Conservation (phyloP, 2,329 filamentous ascomycete species). For the Endothia cerciana region DNA sequence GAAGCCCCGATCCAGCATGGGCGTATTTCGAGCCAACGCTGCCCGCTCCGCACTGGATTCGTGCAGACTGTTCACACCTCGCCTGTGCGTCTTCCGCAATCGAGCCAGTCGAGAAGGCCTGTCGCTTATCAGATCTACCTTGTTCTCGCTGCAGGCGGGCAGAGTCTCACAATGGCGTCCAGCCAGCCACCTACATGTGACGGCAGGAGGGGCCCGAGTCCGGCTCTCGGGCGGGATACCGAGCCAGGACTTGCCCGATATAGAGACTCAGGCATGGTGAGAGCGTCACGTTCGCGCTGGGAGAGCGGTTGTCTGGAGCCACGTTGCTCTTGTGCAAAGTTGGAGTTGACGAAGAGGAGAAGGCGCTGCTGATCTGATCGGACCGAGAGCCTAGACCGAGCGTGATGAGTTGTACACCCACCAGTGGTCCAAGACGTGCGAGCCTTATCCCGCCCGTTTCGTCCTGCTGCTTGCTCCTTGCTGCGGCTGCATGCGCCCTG, state of each 20-base stretch:
- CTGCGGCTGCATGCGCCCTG: background rate
- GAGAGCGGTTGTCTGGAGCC: conserved; percentile 5
- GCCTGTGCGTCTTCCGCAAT: conserved; percentile 7
- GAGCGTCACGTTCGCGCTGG: conserved; percentile 16
- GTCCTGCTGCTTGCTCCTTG: background rate
- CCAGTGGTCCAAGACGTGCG: background rate
- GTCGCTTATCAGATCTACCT: background rate
- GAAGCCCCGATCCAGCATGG: background rate
- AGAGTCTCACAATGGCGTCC: conserved; percentile 6
- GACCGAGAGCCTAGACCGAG: background rate
- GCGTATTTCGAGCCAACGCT: background rate
- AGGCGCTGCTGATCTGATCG: background rate
- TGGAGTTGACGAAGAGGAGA: background rate
- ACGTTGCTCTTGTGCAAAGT: background rate
- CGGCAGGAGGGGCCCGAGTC: conserved; percentile 1
- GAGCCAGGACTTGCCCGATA: conserved; percentile 28
- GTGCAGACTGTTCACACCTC: conserved; percentile 27
- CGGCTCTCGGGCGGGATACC: conserved; percentile 29
- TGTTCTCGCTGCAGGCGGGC: background rate
- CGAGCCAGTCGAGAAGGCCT: background rate
- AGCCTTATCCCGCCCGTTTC: conserved; percentile 1
- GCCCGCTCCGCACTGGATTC: conserved; percentile 15
- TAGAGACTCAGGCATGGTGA: conserved; percentile 15
- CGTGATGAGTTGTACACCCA: background rate
- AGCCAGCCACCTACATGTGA: conserved; percentile 1